A percentile compares a stretch with the other conserved stretches of the same genome.
Evolutionary conservation across 371 early-diverging fungal species (phyloP).

Genomic region (Mucor piriformis): DNA sequence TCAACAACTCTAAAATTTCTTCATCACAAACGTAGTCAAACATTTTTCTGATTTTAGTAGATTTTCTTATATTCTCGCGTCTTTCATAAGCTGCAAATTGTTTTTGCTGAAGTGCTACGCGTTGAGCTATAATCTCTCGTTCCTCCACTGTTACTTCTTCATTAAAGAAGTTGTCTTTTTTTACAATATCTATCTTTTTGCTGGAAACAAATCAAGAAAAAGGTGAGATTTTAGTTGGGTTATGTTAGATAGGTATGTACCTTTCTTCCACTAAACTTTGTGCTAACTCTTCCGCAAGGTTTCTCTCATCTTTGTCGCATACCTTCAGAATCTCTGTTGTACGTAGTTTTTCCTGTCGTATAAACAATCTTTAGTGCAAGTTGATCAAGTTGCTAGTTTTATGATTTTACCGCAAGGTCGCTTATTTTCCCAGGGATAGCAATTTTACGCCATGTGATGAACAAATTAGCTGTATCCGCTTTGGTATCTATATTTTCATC

Average conservation of each 20-base stretch:
- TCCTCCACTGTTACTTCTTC: slow-evolving; percentile 85
- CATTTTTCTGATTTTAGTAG: slow-evolving; percentile 67
- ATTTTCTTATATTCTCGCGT: slow-evolving; percentile 72
- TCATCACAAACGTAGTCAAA: slow-evolving; percentile 77
- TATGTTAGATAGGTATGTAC: too few species aligned
- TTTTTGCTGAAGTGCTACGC: slow-evolving; percentile 84
- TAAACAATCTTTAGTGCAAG: neutral
- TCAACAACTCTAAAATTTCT: slow-evolving; percentile 79
- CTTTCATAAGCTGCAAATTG: slow-evolving; percentile 80
- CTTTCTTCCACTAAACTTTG: neutral
- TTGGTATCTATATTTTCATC: too few species aligned
- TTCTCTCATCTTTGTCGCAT: neutral
- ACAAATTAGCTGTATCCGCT: too few species aligned
- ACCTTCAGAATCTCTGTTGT: neutral
- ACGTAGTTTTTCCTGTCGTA: neutral
- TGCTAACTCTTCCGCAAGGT: neutral
- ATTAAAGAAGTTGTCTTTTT: slow-evolving; percentile 84
- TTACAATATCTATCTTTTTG: slow-evolving; percentile 78
- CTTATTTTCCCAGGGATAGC: too few species aligned
- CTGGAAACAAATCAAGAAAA: slow-evolving; percentile 34
- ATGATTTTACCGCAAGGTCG: neutral
- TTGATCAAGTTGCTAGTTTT: neutral
- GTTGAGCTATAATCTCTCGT: slow-evolving; percentile 79
- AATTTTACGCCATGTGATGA: too few species aligned
- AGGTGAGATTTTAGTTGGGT: neutral